Evolutionary conservation across 805 yeast genomes (phyloP).

Genomic region (Candida railenensis): DNA sequence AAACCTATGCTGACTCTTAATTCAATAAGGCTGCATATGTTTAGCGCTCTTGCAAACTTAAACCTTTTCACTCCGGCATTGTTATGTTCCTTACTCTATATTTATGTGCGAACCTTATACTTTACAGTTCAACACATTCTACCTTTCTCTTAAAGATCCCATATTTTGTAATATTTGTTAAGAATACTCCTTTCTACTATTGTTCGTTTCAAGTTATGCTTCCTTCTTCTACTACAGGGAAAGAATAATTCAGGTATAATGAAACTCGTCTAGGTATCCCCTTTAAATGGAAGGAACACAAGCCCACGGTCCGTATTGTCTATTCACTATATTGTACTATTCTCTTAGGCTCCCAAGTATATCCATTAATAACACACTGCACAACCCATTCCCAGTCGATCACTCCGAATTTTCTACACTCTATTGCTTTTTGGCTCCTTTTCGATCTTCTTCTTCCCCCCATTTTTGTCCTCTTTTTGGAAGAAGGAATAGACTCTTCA

Average conservation of each 20-base stretch:
- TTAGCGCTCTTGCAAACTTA: background rate
- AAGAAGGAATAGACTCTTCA: conserved; percentile 4
- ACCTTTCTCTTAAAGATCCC: background rate
- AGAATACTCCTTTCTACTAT: background rate
- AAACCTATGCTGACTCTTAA: background rate
- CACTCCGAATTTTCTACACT: conserved; percentile 17
- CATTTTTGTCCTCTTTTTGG: conserved; percentile 2
- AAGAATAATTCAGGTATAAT: no score
- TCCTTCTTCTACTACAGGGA: background rate
- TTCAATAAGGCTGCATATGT: background rate
- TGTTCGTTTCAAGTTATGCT: background rate
- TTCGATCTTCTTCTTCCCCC: background rate
- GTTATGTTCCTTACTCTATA: background rate
- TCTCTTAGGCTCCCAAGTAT: conserved; percentile 26
- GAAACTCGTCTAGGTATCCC: background rate
- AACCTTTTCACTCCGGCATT: background rate
- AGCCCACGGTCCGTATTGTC: background rate
- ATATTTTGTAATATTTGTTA: background rate
- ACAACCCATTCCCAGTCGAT: conserved; percentile 69
- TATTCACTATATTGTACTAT: background rate
- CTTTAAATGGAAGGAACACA: background rate
- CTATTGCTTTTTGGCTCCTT: background rate
- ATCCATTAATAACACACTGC: conserved; percentile 51
- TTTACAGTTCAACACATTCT: background rate
- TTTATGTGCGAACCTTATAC: background rate